Evolutionary conservation across 2,329 filamentous ascomycete species (phyloP), one percentile per base, ranked within the genome.

Genomic region (Grosmannia serpens): DNA sequence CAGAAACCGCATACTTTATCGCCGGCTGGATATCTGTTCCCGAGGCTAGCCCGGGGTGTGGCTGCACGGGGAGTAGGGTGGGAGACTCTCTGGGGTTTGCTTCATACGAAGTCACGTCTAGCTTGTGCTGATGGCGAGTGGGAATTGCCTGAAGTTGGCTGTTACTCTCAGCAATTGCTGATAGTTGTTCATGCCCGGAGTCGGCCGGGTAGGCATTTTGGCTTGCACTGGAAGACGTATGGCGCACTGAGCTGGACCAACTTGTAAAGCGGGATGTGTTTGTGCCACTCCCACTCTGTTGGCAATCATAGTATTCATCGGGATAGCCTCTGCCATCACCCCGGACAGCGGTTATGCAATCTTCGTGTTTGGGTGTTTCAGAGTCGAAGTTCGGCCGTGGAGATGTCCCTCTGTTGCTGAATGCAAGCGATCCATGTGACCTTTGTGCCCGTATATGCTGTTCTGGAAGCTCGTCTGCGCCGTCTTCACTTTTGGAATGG

Each of bases 381-480:
- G 57, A 58, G 38, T 63, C 57, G 1, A 59, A 60, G 20, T 66
- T 53, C 7, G 56, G 52, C 8, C 44, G 41, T 10, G 46, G 52
- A 3, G 11, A 13, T 33, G 6, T 9, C 15, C 9, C 44, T 11
- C 31, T 4, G n/a, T 26, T 46, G 38, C 17, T 27, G 22, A n/a
- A 17, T 15, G 22, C 27, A 3, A 57, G 68, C 4, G 56, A 51
- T 1, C 7, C 49, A 3, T 51, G 69, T 27, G 67, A 67, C 62
- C 65, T 70, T 64, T 73, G 68, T 3, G 81, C 73, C 46, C 77
- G 70, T 20, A 83, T 73, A 58, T 84, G 80, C 61, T 84, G 80
- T 27, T 74, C 71, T 77, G 60, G 63, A 8, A 61, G 9, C 26
- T 55, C 50, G 3, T 55, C 50, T 1, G 41, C n/a, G 31, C 33